Evolutionary conservation across 2,329 filamentous ascomycete genomes (phyloP).

Genomic region (Alternaria viburni): DNA sequence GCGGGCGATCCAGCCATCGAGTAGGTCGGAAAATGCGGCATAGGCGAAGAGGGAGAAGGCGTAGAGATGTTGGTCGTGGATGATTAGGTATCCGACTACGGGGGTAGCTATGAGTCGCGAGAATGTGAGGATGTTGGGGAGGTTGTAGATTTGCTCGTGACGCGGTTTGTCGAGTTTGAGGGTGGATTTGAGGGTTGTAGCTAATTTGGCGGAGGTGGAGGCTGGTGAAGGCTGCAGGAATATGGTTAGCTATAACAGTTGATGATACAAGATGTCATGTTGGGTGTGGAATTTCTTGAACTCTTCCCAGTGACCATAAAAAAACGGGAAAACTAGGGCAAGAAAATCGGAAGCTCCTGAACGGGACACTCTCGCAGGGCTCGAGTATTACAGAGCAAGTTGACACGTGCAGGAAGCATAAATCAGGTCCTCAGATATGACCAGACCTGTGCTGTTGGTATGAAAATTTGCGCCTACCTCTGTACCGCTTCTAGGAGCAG

Average conservation of each 20-base stretch:
- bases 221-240: constrained; percentile 2
- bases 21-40: constrained; percentile 86
- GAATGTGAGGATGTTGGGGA: constrained; percentile 93
- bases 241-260: constrained; percentile 3
- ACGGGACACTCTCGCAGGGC: no score
- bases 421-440: neutral
- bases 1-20: constrained; percentile 94
- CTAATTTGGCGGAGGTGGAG: constrained; percentile 27
- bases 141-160: constrained; percentile 89
- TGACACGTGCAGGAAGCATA: neutral
- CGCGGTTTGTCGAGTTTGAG: constrained; percentile 42
- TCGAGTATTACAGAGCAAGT: neutral
- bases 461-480: constrained; percentile 20
- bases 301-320: neutral
- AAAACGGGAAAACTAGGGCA: neutral
- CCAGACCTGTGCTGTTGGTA: neutral
- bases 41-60: constrained; percentile 90
- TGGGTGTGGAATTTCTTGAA: neutral
- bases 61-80: constrained; percentile 79
- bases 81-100: constrained; percentile 83
- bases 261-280: neutral
- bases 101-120: constrained; percentile 84
- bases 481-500: constrained; percentile 1
- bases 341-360: no score
- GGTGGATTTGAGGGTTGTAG: constrained; percentile 37